These are phyloP conservation scores for Vigna trinervia DNA, from an alignment of 306 rosid genomes.

Conservation along the genomic window DNA sequence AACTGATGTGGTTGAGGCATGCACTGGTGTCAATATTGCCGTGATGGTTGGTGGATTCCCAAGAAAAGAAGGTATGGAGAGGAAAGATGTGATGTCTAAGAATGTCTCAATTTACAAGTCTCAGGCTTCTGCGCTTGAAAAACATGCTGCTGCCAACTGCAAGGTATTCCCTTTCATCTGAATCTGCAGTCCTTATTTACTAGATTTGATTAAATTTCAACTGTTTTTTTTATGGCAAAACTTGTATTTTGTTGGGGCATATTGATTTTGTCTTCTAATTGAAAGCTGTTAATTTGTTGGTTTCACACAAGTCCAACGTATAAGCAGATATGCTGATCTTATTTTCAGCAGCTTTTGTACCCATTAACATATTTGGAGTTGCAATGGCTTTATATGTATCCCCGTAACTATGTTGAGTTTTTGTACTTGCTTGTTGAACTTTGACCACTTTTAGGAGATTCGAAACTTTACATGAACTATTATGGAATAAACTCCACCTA, in stretches of 20 bases:
- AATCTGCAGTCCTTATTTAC: not conserved
- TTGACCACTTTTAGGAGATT: not conserved
- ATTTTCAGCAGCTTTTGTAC: not conserved
- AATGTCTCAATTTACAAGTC: slow-evolving; percentile 94
- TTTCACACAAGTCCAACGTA: not conserved
- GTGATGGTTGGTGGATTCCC: slow-evolving; percentile 99
- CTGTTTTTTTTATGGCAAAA: not conserved
- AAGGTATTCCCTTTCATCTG: slow-evolving; percentile 57
- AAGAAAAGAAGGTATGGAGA: slow-evolving; percentile 98
- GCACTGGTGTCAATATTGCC: slow-evolving; percentile 89
- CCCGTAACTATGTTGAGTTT: not conserved
- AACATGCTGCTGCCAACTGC: slow-evolving; percentile 95
- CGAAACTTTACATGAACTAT: not conserved
- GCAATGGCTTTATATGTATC: too few species aligned
- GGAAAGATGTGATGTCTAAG: slow-evolving; percentile 96
- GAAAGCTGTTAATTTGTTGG: slow-evolving; percentile 14
- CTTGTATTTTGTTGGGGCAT: not conserved
- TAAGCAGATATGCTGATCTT: not conserved
- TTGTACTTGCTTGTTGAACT: slow-evolving; percentile 13
- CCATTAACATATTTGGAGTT: not conserved
- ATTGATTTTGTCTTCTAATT: not conserved
- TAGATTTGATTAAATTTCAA: not conserved
- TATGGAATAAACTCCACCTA: not conserved
- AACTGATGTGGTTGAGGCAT: slow-evolving; percentile 95
- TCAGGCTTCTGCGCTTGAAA: slow-evolving; percentile 95